A percentile compares a stretch with the other conserved stretches of the same genome.
Conservation (phyloP, 257 asterid species). For the Nicotiana knightiana region DNA sequence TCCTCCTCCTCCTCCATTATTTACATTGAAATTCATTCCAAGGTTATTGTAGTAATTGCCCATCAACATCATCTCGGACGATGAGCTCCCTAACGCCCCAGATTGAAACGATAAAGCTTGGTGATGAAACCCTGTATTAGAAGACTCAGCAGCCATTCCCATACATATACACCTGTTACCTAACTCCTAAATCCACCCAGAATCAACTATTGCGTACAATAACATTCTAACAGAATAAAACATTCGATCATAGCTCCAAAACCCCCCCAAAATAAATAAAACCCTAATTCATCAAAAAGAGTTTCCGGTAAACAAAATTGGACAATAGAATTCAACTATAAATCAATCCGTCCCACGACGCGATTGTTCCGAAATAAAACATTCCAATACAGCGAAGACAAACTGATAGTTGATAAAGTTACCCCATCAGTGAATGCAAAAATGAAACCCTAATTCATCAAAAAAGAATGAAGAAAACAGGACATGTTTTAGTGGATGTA, state of each 20-base stretch:
- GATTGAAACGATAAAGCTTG: slow-evolving; percentile 42
- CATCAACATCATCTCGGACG: slow-evolving; percentile 39
- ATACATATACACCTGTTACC: background rate
- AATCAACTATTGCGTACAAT: background rate
- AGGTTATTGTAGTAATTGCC: slow-evolving; percentile 33
- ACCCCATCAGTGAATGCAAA: background rate
- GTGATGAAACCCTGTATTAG: slow-evolving; percentile 45
- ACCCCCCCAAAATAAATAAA: background rate
- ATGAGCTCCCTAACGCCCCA: slow-evolving; percentile 15
- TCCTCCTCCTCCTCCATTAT: slow-evolving; percentile 27
- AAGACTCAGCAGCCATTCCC: slow-evolving; percentile 59
- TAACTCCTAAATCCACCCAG: background rate
- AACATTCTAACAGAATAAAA: background rate
- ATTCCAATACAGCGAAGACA: background rate
- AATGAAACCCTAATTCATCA: background rate
- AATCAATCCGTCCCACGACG: background rate
- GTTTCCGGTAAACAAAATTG: background rate
- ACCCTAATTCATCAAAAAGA: background rate
- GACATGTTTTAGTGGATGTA: background rate
- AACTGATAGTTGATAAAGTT: background rate
- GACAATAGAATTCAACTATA: background rate
- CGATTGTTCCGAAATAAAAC: background rate
- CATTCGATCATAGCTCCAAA: background rate
- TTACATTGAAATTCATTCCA: slow-evolving; percentile 29
- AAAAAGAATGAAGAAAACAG: background rate